phyloP scores from a whole-genome alignment of 495 filamentous ascomycete genomes.

The Hypoxylon cercidicola region DNA sequence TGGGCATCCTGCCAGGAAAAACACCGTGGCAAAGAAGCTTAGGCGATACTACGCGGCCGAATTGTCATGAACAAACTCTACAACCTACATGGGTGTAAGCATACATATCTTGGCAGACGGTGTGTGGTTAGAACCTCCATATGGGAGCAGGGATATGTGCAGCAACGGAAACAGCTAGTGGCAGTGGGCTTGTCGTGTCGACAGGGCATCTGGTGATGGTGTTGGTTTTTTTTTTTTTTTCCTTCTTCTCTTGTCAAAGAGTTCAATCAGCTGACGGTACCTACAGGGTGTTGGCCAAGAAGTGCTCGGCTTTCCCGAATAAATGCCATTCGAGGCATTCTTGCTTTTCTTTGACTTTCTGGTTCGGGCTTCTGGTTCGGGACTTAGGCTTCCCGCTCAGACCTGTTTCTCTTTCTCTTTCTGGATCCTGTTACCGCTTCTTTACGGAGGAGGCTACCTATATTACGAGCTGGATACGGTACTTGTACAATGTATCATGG shows the following conservation, averaged over 20 bases:
- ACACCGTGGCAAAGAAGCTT: constrained; percentile 26
- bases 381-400: no score
- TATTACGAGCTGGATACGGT: no score
- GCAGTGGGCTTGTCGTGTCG: constrained; percentile 22
- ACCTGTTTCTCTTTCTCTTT: constrained; percentile 11
- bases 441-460: constrained; percentile 6
- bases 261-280: constrained; percentile 22
- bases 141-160: constrained; percentile 28
- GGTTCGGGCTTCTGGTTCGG: no score
- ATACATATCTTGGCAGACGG: constrained; percentile 24
- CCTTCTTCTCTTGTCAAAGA: constrained; percentile 21
- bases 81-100: constrained; percentile 1
- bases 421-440: neutral
- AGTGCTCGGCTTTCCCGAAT: constrained; percentile 27
- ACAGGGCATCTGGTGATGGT: constrained; percentile 17
- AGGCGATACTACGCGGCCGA: constrained; percentile 33
- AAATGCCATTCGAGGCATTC: constrained; percentile 6
- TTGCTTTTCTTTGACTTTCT: neutral
- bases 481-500: neutral
- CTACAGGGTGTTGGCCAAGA: constrained; percentile 11
- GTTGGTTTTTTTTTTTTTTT: constrained; percentile 1
- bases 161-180: constrained; percentile 36
- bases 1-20: constrained; percentile 25
- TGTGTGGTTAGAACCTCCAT: constrained; percentile 15
- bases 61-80: constrained; percentile 31